These are phyloP conservation scores for Fomitopsis pinicola DNA, from an alignment of 1,284 basidiomycete species.

Conservation along the genomic window DNA sequence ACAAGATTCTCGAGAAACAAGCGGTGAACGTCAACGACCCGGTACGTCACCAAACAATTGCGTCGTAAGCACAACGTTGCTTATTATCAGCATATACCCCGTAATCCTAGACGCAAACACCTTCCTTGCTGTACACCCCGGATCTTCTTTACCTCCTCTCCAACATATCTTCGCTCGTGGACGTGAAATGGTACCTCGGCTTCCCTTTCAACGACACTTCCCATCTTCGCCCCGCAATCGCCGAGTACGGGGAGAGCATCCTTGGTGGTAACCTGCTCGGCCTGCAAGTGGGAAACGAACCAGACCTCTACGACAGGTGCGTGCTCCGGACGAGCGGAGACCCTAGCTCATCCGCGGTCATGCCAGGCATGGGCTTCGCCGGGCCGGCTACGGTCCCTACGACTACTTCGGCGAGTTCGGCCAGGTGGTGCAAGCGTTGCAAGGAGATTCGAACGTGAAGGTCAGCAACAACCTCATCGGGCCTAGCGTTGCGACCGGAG, in stretches of 20 bases:
- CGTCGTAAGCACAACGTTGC: not conserved
- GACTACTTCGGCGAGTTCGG: constrained; percentile 51
- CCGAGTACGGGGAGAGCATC: constrained; percentile 39
- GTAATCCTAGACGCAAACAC: constrained; percentile 36
- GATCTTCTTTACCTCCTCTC: constrained; percentile 38
- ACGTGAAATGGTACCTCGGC: constrained; percentile 41
- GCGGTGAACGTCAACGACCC: not conserved
- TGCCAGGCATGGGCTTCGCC: constrained; percentile 25
- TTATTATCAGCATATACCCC: too few relatives aligned
- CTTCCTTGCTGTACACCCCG: constrained; percentile 36
- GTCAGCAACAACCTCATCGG: constrained; percentile 51
- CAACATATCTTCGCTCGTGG: constrained; percentile 36
- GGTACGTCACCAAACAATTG: not conserved
- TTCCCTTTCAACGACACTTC: constrained; percentile 48
- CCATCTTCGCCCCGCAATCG: constrained; percentile 41
- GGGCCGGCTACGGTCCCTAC: constrained; percentile 31
- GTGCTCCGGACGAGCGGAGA: not conserved
- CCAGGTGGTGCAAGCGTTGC: constrained; percentile 35
- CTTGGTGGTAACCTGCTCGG: constrained; percentile 41
- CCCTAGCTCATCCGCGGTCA: too few relatives aligned
- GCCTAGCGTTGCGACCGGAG: constrained; percentile 48
- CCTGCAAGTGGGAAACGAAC: constrained; percentile 51
- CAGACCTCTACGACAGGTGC: constrained; percentile 41
- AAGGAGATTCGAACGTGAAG: constrained; percentile 37
- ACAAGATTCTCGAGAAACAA: not conserved